Base-by-base conservation (phyloP, 2,329 filamentous ascomycete genomes). In the Penicillium sclerotigenum region DNA sequence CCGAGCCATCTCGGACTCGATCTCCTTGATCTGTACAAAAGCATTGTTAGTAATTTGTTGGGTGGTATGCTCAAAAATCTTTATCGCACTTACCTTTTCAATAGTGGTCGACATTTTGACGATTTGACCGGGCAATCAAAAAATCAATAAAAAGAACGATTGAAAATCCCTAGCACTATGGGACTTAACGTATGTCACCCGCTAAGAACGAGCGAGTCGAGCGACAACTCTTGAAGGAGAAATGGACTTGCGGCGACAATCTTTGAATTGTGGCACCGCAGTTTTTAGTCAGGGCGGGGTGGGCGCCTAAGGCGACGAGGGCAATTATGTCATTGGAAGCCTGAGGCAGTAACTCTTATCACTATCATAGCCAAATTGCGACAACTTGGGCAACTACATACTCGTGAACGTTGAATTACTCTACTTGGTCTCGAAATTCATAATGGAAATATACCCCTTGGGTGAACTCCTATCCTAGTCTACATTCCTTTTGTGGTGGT, bases 1-100 rank as follows among this genome's bases (percentile, higher is more conserved):
- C 79, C 85, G 85, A 80, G 91, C 90, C 93, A 97, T 97, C 87
- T 97, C 93, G 80, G 88, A 79, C 89, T 97, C 93, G 77, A 97
- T 90, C 71, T 93, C 90, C 78, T 96, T 96, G 83, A 97, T 97
- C 90, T 94, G 71, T 73, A 67, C 60, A 66, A 67, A 52, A 46
- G 22, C 60, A 47, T 56, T 51, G 79, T 77, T 71, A 63, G 47
- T 29, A 45, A 52, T 49, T 57, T 34, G 29, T 41, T 41, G 22
- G 26, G 13, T 57, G 43, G 29, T 31, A 40, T 45, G 33, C 26
- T 42, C 51, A 56, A 53, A 53, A 54, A 57, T 56, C 28, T 41
- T 42, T 51, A 47, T 69, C 83, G 65, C 72, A 89, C 90, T 87
- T 73, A 90, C 91, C 88, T 97, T 97, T 70, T 97, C 93, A 74